These are phyloP conservation scores for Termitomyces bulborhizus DNA, from an alignment of 768 basidiomycete genomes.

Conservation along the genomic window DNA sequence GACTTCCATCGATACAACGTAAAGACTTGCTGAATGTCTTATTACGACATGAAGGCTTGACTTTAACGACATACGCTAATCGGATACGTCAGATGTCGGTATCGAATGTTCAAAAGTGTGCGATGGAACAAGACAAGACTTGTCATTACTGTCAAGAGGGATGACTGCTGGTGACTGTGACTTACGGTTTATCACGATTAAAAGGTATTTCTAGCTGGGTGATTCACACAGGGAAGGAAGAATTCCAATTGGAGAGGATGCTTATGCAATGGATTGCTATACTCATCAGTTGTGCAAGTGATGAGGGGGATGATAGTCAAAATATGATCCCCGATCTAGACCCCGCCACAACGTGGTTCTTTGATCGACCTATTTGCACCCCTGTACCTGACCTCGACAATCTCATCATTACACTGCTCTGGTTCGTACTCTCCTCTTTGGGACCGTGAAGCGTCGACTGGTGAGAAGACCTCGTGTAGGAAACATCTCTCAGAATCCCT, in stretches of 20 bases:
- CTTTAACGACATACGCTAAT: neutral
- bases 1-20: too few species aligned
- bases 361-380: conserved; percentile 6
- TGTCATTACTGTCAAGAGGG: neutral
- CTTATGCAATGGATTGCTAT: neutral
- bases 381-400: conserved; percentile 12
- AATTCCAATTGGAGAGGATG: neutral
- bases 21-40: neutral
- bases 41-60: too few species aligned
- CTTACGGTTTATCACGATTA: neutral
- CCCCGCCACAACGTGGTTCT: conserved; percentile 8
- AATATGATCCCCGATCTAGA: conserved; percentile 4
- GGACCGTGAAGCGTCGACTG: conserved; percentile 4
- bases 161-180: neutral
- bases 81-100: neutral
- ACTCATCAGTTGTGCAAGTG: neutral
- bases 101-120: neutral
- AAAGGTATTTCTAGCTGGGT: neutral
- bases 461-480: conserved; percentile 8
- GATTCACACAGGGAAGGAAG: neutral
- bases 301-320: neutral
- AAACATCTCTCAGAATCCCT: conserved; percentile 7
- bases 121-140: conserved; percentile 3
- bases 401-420: conserved; percentile 2
- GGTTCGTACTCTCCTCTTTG: conserved; percentile 9